Evolutionary conservation across 2,329 filamentous ascomycete genomes (phyloP).

Genomic region (Parastagonospora avenae): DNA sequence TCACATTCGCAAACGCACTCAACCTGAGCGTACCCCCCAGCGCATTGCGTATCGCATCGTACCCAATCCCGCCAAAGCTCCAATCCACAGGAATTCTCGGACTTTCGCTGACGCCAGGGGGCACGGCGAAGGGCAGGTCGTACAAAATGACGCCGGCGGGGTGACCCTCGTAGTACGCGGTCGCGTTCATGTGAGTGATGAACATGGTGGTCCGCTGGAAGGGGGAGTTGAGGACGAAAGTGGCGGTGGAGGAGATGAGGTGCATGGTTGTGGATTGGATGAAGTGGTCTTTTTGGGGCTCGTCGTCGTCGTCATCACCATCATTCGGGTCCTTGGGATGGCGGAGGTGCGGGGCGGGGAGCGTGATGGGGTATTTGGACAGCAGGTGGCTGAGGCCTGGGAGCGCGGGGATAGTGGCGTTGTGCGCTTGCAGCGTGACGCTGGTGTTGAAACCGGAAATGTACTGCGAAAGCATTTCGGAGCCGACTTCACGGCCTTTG

Average conservation of each 20-base stretch:
- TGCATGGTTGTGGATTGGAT: slow-evolving; percentile 87
- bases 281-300: slow-evolving; percentile 64
- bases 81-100: slow-evolving; percentile 83
- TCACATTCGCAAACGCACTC: slow-evolving; percentile 77
- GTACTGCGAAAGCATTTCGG: slow-evolving; percentile 80
- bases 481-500: slow-evolving; percentile 66
- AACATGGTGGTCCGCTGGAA: slow-evolving; percentile 73
- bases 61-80: slow-evolving; percentile 77
- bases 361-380: slow-evolving; percentile 70
- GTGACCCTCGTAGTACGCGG: slow-evolving; percentile 82
- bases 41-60: slow-evolving; percentile 78
- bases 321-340: slow-evolving; percentile 58
- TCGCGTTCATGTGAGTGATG: slow-evolving; percentile 81
- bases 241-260: slow-evolving; percentile 81
- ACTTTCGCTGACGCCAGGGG: slow-evolving; percentile 73
- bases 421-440: slow-evolving; percentile 73
- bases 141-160: slow-evolving; percentile 79
- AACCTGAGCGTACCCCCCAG: slow-evolving; percentile 80
- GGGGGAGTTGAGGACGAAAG: slow-evolving; percentile 82
- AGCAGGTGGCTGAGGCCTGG: slow-evolving; percentile 75
- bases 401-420: slow-evolving; percentile 72
- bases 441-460: slow-evolving; percentile 87
- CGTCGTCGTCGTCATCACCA: slow-evolving; percentile 50
- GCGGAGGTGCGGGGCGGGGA: slow-evolving; percentile 71
- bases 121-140: slow-evolving; percentile 73